Percentiles rank a stretch among this genome's conserved stretches.
Conservation (phyloP, 306 rosid species). For the Rosa persica region DNA sequence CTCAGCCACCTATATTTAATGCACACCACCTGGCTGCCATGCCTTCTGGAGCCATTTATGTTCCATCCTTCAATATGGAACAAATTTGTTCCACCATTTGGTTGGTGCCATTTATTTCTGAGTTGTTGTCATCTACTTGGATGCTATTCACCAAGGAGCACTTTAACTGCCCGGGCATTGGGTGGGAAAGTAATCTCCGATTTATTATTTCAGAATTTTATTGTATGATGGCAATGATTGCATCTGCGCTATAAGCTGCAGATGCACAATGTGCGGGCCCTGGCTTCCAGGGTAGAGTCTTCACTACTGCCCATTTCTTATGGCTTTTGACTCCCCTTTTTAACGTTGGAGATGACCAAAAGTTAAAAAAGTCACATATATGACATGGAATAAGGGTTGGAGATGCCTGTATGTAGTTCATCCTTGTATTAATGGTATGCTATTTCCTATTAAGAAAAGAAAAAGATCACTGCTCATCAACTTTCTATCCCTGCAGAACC, state of each 20-base stretch:
- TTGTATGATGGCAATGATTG: not conserved
- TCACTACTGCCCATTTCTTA: not conserved
- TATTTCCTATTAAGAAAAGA: not conserved
- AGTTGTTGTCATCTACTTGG: not conserved
- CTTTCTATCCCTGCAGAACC: slow-evolving; percentile 50
- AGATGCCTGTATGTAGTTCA: not conserved
- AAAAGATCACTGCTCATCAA: not conserved
- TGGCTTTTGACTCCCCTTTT: not conserved
- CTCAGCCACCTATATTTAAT: too few species aligned
- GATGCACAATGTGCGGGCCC: not conserved
- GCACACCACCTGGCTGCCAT: not conserved
- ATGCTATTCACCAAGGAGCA: not conserved
- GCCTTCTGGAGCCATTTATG: not conserved
- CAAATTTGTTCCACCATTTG: slow-evolving; percentile 1
- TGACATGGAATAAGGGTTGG: not conserved
- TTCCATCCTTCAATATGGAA: not conserved
- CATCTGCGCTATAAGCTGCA: not conserved
- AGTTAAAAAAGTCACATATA: not conserved
- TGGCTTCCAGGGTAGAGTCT: not conserved
- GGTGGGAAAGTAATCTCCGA: not conserved
- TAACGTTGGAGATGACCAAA: not conserved
- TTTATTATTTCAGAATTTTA: too few species aligned
- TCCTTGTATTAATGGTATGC: not conserved
- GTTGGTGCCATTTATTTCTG: not conserved
- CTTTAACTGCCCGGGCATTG: not conserved